These are phyloP conservation scores for Asterionellopsis glacialis DNA, from an alignment of 108 stramenopile genomes.

Conservation along the genomic window DNA sequence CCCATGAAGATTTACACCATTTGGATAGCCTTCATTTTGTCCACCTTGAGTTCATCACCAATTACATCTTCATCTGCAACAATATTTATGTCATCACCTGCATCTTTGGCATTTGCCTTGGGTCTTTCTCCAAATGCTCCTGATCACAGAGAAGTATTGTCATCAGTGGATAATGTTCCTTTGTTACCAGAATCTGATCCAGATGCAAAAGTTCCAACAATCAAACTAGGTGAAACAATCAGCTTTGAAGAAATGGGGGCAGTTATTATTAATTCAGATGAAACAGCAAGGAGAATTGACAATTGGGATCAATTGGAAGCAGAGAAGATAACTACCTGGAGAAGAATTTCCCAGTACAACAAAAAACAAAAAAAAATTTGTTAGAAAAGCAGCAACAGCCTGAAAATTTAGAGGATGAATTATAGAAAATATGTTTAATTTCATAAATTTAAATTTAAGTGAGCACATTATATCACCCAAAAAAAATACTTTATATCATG, in stretches of 20 bases:
- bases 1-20: too few species aligned
- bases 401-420: constrained; percentile 14
- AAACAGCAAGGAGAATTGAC: constrained; percentile 65
- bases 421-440: too few species aligned
- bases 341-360: constrained; percentile 82
- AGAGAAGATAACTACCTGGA: constrained; percentile 80
- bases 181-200: constrained; percentile 35
- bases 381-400: constrained; percentile 45
- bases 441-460: too few species aligned
- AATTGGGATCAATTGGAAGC: constrained; percentile 81
- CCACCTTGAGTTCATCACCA: too few species aligned
- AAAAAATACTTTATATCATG: too few species aligned
- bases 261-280: constrained; percentile 82
- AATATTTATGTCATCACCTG: too few species aligned
- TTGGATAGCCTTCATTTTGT: too few species aligned
- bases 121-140: neutral
- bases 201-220: constrained; percentile 47
- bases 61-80: too few species aligned
- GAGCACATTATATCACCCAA: too few species aligned
- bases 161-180: constrained; percentile 11
- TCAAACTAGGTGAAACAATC: constrained; percentile 72
- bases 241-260: constrained; percentile 78
- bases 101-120: neutral
- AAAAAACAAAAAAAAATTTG: constrained; percentile 54
- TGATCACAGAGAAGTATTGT: neutral